Evolutionary conservation across 306 rosid species (phyloP), one percentile per base, ranked within the genome.

Genomic region (Sphenostylis stenocarpa): DNA sequence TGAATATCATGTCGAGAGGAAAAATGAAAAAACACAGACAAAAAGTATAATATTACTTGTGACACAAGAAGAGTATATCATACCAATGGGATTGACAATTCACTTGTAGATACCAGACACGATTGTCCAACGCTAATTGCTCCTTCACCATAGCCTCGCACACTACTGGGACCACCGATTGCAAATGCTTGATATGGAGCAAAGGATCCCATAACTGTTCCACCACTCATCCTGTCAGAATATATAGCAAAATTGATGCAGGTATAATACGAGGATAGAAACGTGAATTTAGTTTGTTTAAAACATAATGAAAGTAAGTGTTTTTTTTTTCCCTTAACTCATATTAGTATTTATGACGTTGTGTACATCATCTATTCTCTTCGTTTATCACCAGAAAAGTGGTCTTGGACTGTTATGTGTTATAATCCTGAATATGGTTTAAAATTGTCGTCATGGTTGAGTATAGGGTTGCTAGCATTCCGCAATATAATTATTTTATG

Each of bases 131-230:
- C 76, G 69, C 90, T 91, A 81, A 90, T 79, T 15, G 91, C 91
- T 63, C 96, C 96, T 53, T 90, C 91, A 68, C 93, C 93, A 51
- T 90, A 90, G 43, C 96, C 93, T 61, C 96, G 74, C 23, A 88
- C 90, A 69, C 90, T 88, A 34, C 78, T 77, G 23, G 87, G 79
- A 78, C 96, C 96, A n/a, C 96, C 96, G 62, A 90, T 79, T 60
- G 90, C 90, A 82, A 88, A 90, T 80, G 93, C 91, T 68, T 85
- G 87, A 84, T 90, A 81, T 75, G 96, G 96, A 80, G 91, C 93
- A 80, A 82, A 85, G 81, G 86, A 86, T 75, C 93, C 96, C 19
- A 83, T 85, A 75, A 86, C 79, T 38, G 96, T 86, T 60, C 96
- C 96, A n/a, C 96, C 91, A 19, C 81, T 88, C 79, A 86, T 33